Base-by-base conservation (phyloP, 768 basidiomycete genomes). In the Kwoniella heveanensis region DNA sequence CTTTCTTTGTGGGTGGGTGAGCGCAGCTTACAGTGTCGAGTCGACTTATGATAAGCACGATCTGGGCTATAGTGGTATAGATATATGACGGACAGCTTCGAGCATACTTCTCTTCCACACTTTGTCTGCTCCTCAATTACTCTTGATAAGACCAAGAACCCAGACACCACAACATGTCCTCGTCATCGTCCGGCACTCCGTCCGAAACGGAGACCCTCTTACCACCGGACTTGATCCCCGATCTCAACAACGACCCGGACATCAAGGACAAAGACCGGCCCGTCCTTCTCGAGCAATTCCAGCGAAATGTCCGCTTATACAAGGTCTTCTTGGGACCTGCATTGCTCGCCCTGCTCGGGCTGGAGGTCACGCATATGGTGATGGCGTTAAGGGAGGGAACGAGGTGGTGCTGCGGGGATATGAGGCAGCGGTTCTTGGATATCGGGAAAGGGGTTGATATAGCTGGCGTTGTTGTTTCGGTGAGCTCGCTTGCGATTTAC, bases 191-290 rank as follows among this genome's bases (percentile, higher is more conserved):
- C 25, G 19, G 21, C 37, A 54, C 64, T 3, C 64, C 57, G 4
- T 67, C 62, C 0, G 66, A 67, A 26, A 60, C 62, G 24, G 66
- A 63, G 4, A 67, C 66, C 19, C 65, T 64, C 30, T 39, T 65
- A 21, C 57, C 59, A 10, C n/a, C 21, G 30, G 37, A 44, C 1
- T 10, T 30, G 30, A 10, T 27, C 15, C 22, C n/a, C 21, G 27
- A 55, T 26, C n/a, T 6, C 1, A 25, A 51, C 1, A 25, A 51
- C 44, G 5, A 61, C 32, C 32, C 30, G 8, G 54, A 52, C 30
- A 9, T 50, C 12, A n/a, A 39, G 17, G 67, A 68, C 17, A 52
- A 36, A 7, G 71, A 72, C 52, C 48, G 54, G 10, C 71, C 71
- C 1, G 63, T 67, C 19, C 32, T 52, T 15, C 58, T 72, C 21